phyloP scores from a whole-genome alignment of 768 basidiomycete genomes.

The Suillus hirtellus region DNA sequence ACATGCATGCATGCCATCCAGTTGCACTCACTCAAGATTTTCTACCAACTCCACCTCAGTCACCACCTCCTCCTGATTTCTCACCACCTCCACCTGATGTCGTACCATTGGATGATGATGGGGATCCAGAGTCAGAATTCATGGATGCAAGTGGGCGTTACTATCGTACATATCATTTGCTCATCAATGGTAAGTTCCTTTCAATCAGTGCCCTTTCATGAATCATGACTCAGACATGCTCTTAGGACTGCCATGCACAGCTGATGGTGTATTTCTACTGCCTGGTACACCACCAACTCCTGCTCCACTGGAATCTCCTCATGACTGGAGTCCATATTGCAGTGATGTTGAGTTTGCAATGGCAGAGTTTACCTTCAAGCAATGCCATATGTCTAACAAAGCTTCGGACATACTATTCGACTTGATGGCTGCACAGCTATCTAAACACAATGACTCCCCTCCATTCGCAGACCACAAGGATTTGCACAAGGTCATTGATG shows the following conservation, averaged over 20 bases:
- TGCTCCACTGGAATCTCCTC: background rate
- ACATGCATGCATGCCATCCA: too few relatives aligned
- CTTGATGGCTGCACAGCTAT: constrained; percentile 20
- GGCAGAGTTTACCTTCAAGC: constrained; percentile 21
- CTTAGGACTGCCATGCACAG: constrained; percentile 12
- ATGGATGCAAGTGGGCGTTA: background rate
- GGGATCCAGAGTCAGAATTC: background rate
- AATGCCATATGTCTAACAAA: constrained; percentile 23
- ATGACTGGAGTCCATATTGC: constrained; percentile 18
- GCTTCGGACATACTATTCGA: constrained; percentile 12
- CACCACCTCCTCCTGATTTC: background rate
- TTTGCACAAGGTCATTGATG: constrained; percentile 29
- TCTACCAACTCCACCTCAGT: background rate
- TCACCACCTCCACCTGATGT: background rate
- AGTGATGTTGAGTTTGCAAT: constrained; percentile 19
- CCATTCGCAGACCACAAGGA: constrained; percentile 28
- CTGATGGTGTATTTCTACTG: constrained; percentile 2
- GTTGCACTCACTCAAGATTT: background rate
- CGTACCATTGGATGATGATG: background rate
- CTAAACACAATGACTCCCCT: constrained; percentile 11
- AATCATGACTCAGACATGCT: background rate
- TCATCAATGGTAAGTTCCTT: background rate
- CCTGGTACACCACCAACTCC: constrained; percentile 12
- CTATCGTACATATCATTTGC: background rate
- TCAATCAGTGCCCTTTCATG: background rate